Conservation (phyloP, 768 basidiomycete species). For the Mycena capillaripes region DNA sequence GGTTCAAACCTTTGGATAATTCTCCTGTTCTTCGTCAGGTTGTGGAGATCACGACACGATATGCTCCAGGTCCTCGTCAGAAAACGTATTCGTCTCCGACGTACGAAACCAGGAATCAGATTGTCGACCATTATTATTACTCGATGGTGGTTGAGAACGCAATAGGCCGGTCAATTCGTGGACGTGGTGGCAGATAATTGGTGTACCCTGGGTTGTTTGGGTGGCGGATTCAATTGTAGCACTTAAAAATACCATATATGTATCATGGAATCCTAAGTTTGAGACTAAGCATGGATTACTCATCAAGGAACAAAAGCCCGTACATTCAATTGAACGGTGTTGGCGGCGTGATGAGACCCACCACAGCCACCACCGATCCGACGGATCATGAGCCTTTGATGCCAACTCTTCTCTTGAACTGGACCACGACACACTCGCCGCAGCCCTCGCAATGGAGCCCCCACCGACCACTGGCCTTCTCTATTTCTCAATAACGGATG, state of each 20-base stretch:
- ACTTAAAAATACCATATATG: too few species aligned
- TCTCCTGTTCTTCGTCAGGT: constrained; percentile 19
- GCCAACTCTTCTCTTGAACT: too few species aligned
- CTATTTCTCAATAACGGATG: constrained; percentile 22
- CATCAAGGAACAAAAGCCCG: too few species aligned
- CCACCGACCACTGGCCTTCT: constrained; percentile 25
- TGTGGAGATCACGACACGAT: constrained; percentile 34
- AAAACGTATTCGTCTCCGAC: constrained; percentile 26
- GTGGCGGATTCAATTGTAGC: too few species aligned
- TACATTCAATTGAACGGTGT: too few species aligned
- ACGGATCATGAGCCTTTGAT: too few species aligned
- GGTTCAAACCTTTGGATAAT: constrained; percentile 27
- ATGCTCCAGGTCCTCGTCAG: constrained; percentile 29
- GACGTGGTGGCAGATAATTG: neutral
- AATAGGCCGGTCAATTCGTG: neutral
- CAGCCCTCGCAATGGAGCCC: neutral
- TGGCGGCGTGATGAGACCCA: too few species aligned
- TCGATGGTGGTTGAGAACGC: constrained; percentile 17
- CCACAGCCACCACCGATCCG: too few species aligned
- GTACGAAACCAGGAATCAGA: constrained; percentile 18
- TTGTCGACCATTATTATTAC: constrained; percentile 34
- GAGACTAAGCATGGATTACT: too few species aligned
- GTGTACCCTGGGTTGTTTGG: too few species aligned
- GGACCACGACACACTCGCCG: too few species aligned
- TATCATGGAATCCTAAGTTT: too few species aligned